Conservation (phyloP, 768 basidiomycete genomes). For the Mycena leptocephala region DNA sequence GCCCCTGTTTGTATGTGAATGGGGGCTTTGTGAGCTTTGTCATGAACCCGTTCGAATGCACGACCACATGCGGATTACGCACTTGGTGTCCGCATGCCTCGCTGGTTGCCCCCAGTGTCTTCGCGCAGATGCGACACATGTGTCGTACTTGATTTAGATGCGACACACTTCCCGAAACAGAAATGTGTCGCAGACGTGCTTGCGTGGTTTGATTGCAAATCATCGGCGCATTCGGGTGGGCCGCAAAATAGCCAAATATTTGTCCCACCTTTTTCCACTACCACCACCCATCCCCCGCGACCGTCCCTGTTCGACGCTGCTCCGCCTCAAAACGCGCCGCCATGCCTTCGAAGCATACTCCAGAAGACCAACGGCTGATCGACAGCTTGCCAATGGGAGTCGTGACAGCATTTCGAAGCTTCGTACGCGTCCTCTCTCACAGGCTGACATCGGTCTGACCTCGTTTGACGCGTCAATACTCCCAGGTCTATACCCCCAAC, state of each 20-base stretch:
- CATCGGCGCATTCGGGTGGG: no score
- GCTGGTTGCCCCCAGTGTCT: no score
- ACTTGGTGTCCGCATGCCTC: no score
- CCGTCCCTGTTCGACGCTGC: background rate
- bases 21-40: no score
- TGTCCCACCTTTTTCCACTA: background rate
- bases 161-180: background rate
- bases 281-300: background rate
- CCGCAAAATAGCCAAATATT: background rate
- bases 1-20: no score
- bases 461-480: background rate
- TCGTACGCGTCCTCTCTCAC: background rate
- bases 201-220: no score
- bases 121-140: background rate
- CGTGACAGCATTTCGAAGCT: conserved; percentile 16
- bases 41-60: no score
- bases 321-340: background rate
- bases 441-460: no score
- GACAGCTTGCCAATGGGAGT: background rate
- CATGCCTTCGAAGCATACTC: background rate
- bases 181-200: background rate
- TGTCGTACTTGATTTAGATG: background rate
- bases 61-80: no score
- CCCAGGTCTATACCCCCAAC: background rate
- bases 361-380: conserved; percentile 1